Conservation (phyloP, 1,139 yeast genomes). For the Blastobotrys illinoisensis region DNA sequence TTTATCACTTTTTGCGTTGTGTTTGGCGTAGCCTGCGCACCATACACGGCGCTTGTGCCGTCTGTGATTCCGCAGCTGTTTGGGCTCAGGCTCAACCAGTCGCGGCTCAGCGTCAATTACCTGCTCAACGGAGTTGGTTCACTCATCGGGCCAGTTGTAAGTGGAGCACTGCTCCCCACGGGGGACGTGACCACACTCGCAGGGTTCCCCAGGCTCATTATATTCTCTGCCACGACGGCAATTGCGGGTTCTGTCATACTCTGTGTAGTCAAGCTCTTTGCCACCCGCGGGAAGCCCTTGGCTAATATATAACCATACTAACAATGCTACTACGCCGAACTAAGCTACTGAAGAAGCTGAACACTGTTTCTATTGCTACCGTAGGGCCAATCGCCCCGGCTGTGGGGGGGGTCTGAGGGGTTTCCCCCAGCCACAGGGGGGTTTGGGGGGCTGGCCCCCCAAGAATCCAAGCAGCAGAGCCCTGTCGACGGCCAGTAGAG, state of each 20-base stretch:
- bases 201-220: constrained; percentile 3
- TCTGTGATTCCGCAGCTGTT: constrained; percentile 40
- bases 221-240: not conserved
- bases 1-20: constrained; percentile 36
- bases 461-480: no score
- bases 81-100: constrained; percentile 33
- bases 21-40: constrained; percentile 43
- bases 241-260: not conserved
- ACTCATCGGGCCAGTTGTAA: constrained; percentile 43
- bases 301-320: not conserved
- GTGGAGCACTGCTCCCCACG: constrained; percentile 37
- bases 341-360: no score
- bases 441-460: not conserved
- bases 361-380: no score
- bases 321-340: no score
- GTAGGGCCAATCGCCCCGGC: no score
- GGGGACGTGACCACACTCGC: constrained; percentile 5
- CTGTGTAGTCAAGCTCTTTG: not conserved
- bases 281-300: not conserved
- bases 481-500: no score
- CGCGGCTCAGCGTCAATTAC: constrained; percentile 53
- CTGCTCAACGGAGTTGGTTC: constrained; percentile 44
- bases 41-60: constrained; percentile 36
- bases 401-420: not conserved
- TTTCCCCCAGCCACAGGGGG: not conserved